Base-by-base conservation (phyloP, 164 flowering plant species). In the Nelumbo lutea region DNA sequence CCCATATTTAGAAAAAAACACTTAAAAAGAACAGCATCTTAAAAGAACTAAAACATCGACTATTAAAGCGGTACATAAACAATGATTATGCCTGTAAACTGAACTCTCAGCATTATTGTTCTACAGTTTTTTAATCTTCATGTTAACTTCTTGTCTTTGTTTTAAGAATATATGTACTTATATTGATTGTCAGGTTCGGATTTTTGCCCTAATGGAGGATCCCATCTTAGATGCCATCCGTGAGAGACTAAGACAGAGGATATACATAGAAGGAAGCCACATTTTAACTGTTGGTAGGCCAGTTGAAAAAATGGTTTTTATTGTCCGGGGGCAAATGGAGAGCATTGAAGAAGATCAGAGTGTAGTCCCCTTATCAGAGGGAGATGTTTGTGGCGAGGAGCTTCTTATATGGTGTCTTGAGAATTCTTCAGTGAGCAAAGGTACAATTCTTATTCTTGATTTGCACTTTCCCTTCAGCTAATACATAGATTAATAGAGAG, bases 401-500 rank as follows among this genome's bases (percentile, higher is more conserved):
- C 97, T 93, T 65, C 90, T 93, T 38, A 80, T 85, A 44, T 88
- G 93, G 94, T 88, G 85, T 79, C 91, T 93, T 43, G 92, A 93
- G 74, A 83, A 86, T 58, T 79, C 83, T 73, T 70, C 88, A 2
- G 74, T 78, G 66, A 76, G 77, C 73, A 83, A 68, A 86, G 97
- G 96, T 88, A 78, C 42, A 6, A 41, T 5, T n/a, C 39, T 13
- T 1, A 6, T 50, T n/a, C 43, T 60, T 38, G 9, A 15, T 10
- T n/a, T 58, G 38, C 46, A 9, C 38, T 46, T 57, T 3, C 57
- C 52, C 45, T 44, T 62, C 27, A 6, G 4, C 46, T 4, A 1
- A 15, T 27, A 27, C 27, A 27, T 27, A 27, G 27, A 27, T 27
- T 27, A 27, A 27, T 27, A 27, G 27, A 27, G 27, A 27, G 27